Evolutionary conservation across 306 rosid genomes (phyloP).

Genomic region (Vigna hirtella): DNA sequence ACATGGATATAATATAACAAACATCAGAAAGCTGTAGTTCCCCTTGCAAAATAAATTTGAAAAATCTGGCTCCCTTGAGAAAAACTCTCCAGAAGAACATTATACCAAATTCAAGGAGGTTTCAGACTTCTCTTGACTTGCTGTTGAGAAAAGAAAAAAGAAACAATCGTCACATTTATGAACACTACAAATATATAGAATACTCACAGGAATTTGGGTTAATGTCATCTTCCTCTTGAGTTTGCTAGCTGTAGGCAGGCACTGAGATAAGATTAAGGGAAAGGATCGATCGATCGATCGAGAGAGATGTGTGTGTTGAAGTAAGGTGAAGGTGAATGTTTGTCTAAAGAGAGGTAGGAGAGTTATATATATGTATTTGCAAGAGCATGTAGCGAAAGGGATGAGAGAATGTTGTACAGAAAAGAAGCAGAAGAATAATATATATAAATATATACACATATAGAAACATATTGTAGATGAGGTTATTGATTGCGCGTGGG

Average conservation of each 20-base stretch:
- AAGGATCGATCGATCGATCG: neutral
- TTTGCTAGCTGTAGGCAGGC: slow-evolving; percentile 2
- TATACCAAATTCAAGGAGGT: slow-evolving; percentile 4
- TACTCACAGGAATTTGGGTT: slow-evolving; percentile 62
- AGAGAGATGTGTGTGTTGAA: slow-evolving; percentile 31
- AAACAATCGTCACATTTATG: neutral
- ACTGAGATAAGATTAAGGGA: slow-evolving; percentile 13
- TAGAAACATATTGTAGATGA: slow-evolving; percentile 30
- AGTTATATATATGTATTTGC: slow-evolving; percentile 33
- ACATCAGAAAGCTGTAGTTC: slow-evolving; percentile 26
- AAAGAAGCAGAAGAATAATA: slow-evolving; percentile 54
- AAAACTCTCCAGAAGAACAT: slow-evolving; percentile 16
- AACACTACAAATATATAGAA: neutral
- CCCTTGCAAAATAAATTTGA: neutral
- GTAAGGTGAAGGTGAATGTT: slow-evolving; percentile 41
- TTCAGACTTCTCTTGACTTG: slow-evolving; percentile 20
- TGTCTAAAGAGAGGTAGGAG: slow-evolving; percentile 37
- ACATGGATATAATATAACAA: neutral
- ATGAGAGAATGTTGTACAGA: slow-evolving; percentile 48
- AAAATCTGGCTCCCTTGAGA: slow-evolving; percentile 3
- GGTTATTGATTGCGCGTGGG: slow-evolving; percentile 96
- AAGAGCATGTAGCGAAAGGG: slow-evolving; percentile 14
- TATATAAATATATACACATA: slow-evolving; percentile 45
- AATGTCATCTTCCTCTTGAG: slow-evolving; percentile 45
- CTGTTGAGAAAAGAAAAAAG: neutral